Evolutionary conservation across 306 rosid genomes (phyloP).

Genomic region (Ochetophila trinervis): DNA sequence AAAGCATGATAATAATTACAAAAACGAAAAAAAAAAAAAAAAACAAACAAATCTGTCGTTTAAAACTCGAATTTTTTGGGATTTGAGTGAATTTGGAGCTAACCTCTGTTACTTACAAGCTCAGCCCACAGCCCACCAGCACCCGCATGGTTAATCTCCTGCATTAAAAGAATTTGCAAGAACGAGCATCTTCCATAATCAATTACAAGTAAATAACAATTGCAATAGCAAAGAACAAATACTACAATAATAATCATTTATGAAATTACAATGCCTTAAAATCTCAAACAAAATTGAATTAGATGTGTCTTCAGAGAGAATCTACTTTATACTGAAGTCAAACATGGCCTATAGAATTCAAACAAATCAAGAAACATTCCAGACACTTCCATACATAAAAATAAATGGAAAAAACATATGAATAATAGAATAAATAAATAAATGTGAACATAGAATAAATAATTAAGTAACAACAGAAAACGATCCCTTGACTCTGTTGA

Average conservation of each 20-base stretch:
- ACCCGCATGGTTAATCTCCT: constrained; percentile 91
- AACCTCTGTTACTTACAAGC: constrained; percentile 69
- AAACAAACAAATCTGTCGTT: background rate
- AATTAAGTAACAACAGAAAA: background rate
- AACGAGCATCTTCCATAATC: background rate
- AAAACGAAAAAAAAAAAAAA: too few species aligned
- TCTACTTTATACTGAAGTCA: background rate
- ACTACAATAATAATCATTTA: background rate
- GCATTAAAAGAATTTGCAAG: constrained; percentile 11
- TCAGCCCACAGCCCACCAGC: constrained; percentile 86
- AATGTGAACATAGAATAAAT: too few species aligned
- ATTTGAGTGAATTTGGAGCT: constrained; percentile 11
- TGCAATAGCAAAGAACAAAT: background rate
- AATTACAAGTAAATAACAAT: background rate
- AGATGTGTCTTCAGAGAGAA: background rate
- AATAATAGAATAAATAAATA: too few species aligned
- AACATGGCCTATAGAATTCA: background rate
- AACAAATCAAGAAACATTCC: background rate
- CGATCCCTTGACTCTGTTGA: background rate
- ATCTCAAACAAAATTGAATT: background rate
- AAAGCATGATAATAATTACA: background rate
- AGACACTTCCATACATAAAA: background rate
- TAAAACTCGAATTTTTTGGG: background rate
- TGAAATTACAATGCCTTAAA: background rate
- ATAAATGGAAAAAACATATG: background rate